These are phyloP conservation scores for Rhynchospora pubera DNA, from an alignment of 176 grass and related monocot genomes.

Conservation along the genomic window DNA sequence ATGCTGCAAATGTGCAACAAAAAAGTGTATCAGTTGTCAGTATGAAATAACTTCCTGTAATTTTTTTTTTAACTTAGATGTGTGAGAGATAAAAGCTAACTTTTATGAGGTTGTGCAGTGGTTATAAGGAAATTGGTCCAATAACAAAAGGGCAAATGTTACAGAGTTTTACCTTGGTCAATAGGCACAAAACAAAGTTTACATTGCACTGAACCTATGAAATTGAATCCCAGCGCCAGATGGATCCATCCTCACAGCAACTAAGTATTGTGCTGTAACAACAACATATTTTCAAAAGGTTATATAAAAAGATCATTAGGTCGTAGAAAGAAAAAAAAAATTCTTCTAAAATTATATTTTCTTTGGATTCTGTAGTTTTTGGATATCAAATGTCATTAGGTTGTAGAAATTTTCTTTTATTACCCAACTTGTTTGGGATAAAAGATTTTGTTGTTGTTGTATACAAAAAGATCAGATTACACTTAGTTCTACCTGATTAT, in stretches of 20 bases:
- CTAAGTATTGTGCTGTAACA: slow-evolving; percentile 73
- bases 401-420: too few relatives aligned
- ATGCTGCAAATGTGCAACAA: not conserved
- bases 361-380: too few relatives aligned
- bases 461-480: not conserved
- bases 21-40: not conserved
- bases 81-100: not conserved
- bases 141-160: not conserved
- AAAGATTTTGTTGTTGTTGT: too few relatives aligned
- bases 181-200: not conserved
- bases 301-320: not conserved
- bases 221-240: slow-evolving; percentile 75
- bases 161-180: not conserved
- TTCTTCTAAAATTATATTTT: too few relatives aligned
- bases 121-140: not conserved
- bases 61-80: not conserved
- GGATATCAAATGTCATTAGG: too few relatives aligned
- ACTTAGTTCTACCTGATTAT: not conserved
- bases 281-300: not conserved
- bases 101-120: not conserved
- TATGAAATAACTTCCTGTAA: not conserved
- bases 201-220: slow-evolving; percentile 14
- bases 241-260: slow-evolving; percentile 62
- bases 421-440: too few relatives aligned
- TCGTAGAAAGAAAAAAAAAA: too few relatives aligned